Conservation (phyloP, 345 rosid species). For the Ceriops zippeliana region DNA sequence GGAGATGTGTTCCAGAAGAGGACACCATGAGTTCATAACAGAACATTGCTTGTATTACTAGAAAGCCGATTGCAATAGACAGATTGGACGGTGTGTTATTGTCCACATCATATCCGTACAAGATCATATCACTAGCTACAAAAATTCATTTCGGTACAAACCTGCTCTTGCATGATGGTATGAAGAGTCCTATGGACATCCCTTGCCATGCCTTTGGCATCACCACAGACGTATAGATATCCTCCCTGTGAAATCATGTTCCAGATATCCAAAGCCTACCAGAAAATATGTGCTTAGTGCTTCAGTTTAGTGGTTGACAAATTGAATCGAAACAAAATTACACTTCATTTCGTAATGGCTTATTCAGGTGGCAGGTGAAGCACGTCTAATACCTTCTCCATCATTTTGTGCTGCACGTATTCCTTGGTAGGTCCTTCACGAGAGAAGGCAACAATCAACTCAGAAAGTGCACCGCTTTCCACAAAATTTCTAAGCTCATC, state of each 20-base stretch:
- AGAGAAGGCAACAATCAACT: slow-evolving; percentile 80
- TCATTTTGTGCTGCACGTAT: slow-evolving; percentile 90
- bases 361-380: slow-evolving; percentile 14
- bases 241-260: slow-evolving; percentile 69
- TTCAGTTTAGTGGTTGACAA: neutral
- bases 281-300: slow-evolving; percentile 1
- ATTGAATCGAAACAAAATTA: neutral
- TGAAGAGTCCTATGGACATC: slow-evolving; percentile 93
- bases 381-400: slow-evolving; percentile 52
- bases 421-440: slow-evolving; percentile 92
- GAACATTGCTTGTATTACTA: too few species aligned
- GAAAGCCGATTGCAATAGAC: too few species aligned
- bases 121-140: too few species aligned
- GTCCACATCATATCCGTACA: too few species aligned
- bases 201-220: slow-evolving; percentile 98
- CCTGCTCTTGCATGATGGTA: slow-evolving; percentile 86
- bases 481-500: slow-evolving; percentile 76
- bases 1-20: too few species aligned
- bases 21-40: too few species aligned
- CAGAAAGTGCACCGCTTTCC: slow-evolving; percentile 67
- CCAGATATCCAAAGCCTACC: slow-evolving; percentile 83
- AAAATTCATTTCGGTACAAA: slow-evolving; percentile 9
- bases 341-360: neutral
- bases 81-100: too few species aligned
- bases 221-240: slow-evolving; percentile 95